Percentiles rank a stretch among this genome's conserved stretches.
Evolutionary conservation across 805 yeast species (phyloP).

Genomic region (Candida jianshihensis): DNA sequence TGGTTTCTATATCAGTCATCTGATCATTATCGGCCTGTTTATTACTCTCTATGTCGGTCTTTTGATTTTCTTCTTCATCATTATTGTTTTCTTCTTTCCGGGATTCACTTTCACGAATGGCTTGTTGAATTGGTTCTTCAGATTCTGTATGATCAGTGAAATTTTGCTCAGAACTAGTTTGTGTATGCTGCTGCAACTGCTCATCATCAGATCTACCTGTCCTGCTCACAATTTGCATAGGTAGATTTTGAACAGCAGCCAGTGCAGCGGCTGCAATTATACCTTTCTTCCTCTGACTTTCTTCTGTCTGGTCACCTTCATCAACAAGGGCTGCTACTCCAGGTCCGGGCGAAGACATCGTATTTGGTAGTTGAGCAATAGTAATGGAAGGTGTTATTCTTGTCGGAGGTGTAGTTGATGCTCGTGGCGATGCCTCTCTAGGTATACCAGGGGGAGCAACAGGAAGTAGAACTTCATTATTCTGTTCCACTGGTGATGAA

Average conservation of each 20-base stretch:
- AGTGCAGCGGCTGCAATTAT: conserved; percentile 78
- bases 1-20: background rate
- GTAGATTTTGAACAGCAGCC: conserved; percentile 76
- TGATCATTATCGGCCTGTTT: background rate
- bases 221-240: conserved; percentile 41
- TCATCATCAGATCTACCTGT: background rate
- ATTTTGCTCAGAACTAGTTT: background rate
- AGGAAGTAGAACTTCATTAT: too few species aligned
- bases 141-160: background rate
- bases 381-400: conserved; percentile 1
- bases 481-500: background rate
- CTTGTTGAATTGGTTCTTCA: background rate
- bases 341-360: conserved; percentile 38
- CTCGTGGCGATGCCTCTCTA: background rate
- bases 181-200: too few species aligned
- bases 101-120: conserved; percentile 1
- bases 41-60: conserved; percentile 2
- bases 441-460: too few species aligned
- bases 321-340: conserved; percentile 34
- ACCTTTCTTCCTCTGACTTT: conserved; percentile 33
- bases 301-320: conserved; percentile 14
- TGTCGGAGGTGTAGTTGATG: conserved; percentile 6
- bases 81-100: conserved; percentile 1
- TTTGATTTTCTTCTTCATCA: conserved; percentile 5
- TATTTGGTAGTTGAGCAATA: conserved; percentile 6